Evolutionary conservation across 169 alveolate species (phyloP), one percentile per base, ranked within the genome.

Genomic region (Sarcocystis neurona): DNA sequence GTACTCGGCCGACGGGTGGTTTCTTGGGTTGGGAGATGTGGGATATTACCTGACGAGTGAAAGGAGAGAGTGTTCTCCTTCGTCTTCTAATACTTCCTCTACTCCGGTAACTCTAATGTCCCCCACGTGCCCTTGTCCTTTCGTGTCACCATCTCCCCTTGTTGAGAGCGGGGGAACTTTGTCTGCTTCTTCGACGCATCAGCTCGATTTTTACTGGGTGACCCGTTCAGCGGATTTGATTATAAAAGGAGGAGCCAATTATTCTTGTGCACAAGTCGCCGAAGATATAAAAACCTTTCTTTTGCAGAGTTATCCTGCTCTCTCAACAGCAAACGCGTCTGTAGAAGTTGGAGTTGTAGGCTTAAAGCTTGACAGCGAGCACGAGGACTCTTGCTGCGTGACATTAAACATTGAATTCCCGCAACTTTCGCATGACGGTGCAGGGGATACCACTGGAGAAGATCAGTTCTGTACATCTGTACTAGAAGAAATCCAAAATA

Each of bases 161-260:
- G n/a, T n/a, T n/a, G n/a, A n/a, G n/a, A n/a, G 80, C 56, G 80
- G 23, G 80, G 27, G 23, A 20, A 23, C 18, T 20, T 18, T 20
- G 10, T 20, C 18, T 43, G 66, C 43, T 5, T 50, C 48, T 4
- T 5, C n/a, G n/a, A n/a, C n/a, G n/a, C n/a, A n/a, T n/a, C n/a
- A n/a, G n/a, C n/a, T n/a, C 39, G 91, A 88, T 68, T 79, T 58
- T 44, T 93, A 58, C 63, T 93, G 95, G 95, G 72, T 87, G 44
- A 66, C 92, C n/a, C 91, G 95, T 3, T 66, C 89, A 3, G 72
- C 89, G 43, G 89, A 82, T 15, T 23, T 89, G 2, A 66, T 93
- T 32, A 93, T 90, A 34, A 93, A 90, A 34, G 95, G 95, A 8
- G 95, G 95, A 15, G 94, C 90, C 20, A 93, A 93, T 75, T 90